phyloP scores from a whole-genome alignment of 2,329 filamentous ascomycete species.

The Chrysoporthe puriensis region DNA sequence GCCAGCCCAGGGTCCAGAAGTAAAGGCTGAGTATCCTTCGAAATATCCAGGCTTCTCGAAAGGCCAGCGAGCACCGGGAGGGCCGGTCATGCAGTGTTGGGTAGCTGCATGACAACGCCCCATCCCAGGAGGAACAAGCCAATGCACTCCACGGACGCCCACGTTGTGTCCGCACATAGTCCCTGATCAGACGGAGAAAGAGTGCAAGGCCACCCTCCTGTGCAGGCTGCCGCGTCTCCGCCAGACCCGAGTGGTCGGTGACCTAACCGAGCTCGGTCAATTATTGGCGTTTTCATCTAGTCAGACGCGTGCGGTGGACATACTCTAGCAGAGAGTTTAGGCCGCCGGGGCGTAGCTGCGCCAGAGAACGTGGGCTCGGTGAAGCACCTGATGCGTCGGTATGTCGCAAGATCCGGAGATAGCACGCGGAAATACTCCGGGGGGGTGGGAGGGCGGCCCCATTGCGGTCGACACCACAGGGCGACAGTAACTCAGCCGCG shows the following conservation, averaged over 20 bases:
- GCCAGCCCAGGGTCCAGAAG: background rate
- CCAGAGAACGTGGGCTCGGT: slow-evolving; percentile 13
- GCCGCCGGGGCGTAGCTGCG: background rate
- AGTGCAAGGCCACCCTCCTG: background rate
- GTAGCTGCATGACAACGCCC: background rate
- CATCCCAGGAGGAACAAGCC: background rate
- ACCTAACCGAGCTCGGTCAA: slow-evolving; percentile 8
- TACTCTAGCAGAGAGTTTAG: background rate
- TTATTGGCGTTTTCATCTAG: background rate
- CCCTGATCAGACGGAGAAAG: background rate
- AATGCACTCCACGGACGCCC: background rate
- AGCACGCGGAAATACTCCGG: background rate
- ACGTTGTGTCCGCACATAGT: slow-evolving; percentile 4
- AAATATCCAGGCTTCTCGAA: background rate
- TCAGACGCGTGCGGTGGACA: slow-evolving; percentile 5
- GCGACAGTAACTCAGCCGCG: background rate
- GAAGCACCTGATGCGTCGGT: slow-evolving; percentile 9
- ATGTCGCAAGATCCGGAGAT: background rate
- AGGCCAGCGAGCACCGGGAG: background rate
- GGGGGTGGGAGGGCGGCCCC: background rate
- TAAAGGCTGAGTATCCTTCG: background rate
- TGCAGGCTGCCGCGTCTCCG: background rate
- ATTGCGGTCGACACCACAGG: background rate
- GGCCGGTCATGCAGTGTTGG: background rate
- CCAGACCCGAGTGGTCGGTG: slow-evolving; percentile 7